Conservation (phyloP, 1,284 basidiomycete genomes). For the Boletus semigastroideus region DNA sequence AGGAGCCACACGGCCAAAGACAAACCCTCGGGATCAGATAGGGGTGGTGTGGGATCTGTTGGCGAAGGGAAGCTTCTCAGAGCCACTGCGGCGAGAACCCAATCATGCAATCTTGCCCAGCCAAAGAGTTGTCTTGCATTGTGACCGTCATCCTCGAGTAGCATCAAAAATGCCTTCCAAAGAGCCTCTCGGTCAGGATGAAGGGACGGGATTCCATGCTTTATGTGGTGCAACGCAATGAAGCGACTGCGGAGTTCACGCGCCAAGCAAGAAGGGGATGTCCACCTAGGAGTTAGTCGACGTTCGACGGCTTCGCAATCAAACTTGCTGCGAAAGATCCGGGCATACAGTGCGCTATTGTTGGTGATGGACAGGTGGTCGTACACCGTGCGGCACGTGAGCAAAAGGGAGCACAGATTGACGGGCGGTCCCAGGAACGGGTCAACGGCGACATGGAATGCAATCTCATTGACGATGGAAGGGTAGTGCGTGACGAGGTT, state of each 20-base stretch:
- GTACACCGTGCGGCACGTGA: slow-evolving; percentile 48
- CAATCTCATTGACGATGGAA: slow-evolving; percentile 39
- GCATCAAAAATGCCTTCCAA: slow-evolving; percentile 68
- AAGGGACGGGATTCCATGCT: slow-evolving; percentile 18
- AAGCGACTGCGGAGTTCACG: slow-evolving; percentile 42
- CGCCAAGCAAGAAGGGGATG: slow-evolving; percentile 36
- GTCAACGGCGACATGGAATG: slow-evolving; percentile 36
- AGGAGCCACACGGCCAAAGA: slow-evolving; percentile 55
- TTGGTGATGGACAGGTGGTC: slow-evolving; percentile 34
- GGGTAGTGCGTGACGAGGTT: slow-evolving; percentile 27
- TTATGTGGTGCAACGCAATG: slow-evolving; percentile 38
- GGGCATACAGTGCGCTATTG: slow-evolving; percentile 55
- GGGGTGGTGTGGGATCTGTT: not conserved
- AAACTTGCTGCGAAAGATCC: slow-evolving; percentile 61
- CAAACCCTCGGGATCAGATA: slow-evolving; percentile 34
- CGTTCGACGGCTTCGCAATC: slow-evolving; percentile 56
- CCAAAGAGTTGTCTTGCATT: slow-evolving; percentile 54
- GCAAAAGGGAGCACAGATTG: slow-evolving; percentile 46
- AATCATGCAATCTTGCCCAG: slow-evolving; percentile 40
- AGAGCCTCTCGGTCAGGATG: slow-evolving; percentile 37
- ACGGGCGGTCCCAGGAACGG: slow-evolving; percentile 42
- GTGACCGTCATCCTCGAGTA: slow-evolving; percentile 68
- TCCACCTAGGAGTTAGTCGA: slow-evolving; percentile 46
- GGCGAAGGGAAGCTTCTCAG: slow-evolving; percentile 13
- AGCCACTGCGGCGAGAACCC: slow-evolving; percentile 25